Percentiles rank a stretch among this genome's conserved stretches.
Evolutionary conservation across 352 stramenopile species (phyloP).

Genomic region (Phytophthora capsici): DNA sequence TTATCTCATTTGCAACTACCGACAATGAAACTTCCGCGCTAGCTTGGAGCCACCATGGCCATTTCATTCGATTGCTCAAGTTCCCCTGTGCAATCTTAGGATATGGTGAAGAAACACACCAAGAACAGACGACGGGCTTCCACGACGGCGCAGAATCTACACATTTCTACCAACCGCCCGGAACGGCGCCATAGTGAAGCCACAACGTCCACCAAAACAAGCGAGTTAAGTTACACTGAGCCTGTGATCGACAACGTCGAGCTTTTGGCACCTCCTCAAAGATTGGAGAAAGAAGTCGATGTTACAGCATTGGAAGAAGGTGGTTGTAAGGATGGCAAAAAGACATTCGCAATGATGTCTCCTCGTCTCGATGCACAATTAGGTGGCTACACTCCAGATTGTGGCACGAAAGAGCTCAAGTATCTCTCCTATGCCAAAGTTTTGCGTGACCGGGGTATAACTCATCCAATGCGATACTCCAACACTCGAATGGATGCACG

Average conservation of each 20-base stretch:
- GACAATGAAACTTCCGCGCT: constrained; percentile 13
- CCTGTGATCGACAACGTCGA: constrained; percentile 22
- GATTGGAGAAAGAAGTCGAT: constrained; percentile 17
- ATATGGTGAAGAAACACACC: constrained; percentile 40
- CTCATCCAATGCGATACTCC: constrained; percentile 81
- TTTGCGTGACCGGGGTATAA: constrained; percentile 67
- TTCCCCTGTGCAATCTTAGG: constrained; percentile 8
- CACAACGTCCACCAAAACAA: constrained; percentile 26
- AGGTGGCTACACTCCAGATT: constrained; percentile 77
- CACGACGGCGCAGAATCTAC: constrained; percentile 7
- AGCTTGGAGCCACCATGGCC: background rate
- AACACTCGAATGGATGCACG: constrained; percentile 56
- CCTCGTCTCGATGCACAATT: constrained; percentile 68
- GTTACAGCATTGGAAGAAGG: constrained; percentile 33
- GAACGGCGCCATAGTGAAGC: constrained; percentile 26
- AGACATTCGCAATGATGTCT: constrained; percentile 29
- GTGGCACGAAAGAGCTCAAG: constrained; percentile 73
- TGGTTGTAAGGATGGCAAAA: constrained; percentile 12
- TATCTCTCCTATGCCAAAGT: constrained; percentile 85
- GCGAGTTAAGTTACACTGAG: constrained; percentile 31
- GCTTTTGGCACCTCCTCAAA: constrained; percentile 4
- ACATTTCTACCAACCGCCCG: background rate
- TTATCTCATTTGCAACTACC: constrained; percentile 24
- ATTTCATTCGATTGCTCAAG: constrained; percentile 4
- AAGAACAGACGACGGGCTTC: constrained; percentile 27